Percentiles rank a stretch among this genome's conserved stretches.
Evolutionary conservation across 2,329 filamentous ascomycete genomes (phyloP).

Genomic region (Cyphellophora europaea): DNA sequence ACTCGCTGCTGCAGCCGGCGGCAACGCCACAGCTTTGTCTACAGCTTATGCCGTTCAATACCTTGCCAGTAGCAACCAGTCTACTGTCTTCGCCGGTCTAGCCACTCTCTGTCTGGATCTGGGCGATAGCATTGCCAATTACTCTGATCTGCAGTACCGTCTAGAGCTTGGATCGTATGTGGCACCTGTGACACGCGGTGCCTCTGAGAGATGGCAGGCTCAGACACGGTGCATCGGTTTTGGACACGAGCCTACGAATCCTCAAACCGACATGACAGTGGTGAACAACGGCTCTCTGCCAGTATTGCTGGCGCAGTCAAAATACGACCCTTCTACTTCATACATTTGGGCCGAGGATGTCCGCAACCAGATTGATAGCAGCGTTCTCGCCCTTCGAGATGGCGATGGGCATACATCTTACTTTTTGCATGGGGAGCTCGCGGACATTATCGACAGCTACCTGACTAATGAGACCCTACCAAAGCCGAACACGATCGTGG

Average conservation of each 20-base stretch:
- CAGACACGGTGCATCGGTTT: neutral
- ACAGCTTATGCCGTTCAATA: neutral
- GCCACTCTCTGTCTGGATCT: neutral
- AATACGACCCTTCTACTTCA: neutral
- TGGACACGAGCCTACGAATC: neutral
- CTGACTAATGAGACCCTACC: neutral
- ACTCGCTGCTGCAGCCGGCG: constrained; percentile 23
- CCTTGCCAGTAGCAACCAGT: neutral
- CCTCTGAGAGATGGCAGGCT: neutral
- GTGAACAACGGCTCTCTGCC: neutral
- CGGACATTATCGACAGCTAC: neutral
- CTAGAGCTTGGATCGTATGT: neutral
- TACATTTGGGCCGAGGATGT: neutral
- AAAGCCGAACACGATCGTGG: neutral
- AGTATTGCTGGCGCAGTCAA: neutral
- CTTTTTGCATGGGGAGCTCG: neutral
- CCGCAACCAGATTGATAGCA: neutral
- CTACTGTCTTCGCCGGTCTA: neutral
- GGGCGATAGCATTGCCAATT: neutral
- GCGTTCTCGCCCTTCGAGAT: neutral
- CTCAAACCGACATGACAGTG: neutral
- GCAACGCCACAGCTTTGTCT: constrained; percentile 27
- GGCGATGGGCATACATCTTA: neutral
- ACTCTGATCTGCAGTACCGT: neutral
- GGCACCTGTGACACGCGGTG: neutral